Conservation (phyloP, 371 early-diverging fungal genomes). For the Catenaria anguillulae region DNA sequence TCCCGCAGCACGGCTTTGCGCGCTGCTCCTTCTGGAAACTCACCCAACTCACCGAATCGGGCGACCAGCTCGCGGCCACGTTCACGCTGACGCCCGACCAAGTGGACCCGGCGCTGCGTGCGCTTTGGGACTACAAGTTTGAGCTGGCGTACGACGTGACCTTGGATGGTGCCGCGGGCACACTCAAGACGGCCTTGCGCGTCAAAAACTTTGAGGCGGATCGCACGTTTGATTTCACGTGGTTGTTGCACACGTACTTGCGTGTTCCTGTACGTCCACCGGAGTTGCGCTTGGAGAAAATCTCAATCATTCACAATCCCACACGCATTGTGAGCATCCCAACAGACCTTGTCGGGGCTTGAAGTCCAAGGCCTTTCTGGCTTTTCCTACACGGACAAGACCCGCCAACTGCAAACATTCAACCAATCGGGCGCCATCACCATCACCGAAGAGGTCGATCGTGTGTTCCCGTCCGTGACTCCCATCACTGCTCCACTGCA, state of each 20-base stretch:
- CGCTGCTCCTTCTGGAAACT: slow-evolving; percentile 9
- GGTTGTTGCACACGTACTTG: slow-evolving; percentile 84
- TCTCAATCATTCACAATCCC: slow-evolving; percentile 1
- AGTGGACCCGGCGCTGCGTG: slow-evolving; percentile 27
- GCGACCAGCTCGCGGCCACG: background rate
- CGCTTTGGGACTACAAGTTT: slow-evolving; percentile 45
- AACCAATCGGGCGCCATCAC: slow-evolving; percentile 19
- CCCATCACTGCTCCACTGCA: slow-evolving; percentile 31
- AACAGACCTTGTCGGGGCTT: slow-evolving; percentile 46
- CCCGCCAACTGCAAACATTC: background rate
- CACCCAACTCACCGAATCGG: slow-evolving; percentile 8
- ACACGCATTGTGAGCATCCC: too few species aligned
- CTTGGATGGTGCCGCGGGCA: slow-evolving; percentile 37
- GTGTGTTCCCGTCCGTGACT: slow-evolving; percentile 50
- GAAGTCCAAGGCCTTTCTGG: slow-evolving; percentile 44
- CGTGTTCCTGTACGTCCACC: slow-evolving; percentile 38
- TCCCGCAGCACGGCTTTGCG: slow-evolving; percentile 48
- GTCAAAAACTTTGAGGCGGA: slow-evolving; percentile 57
- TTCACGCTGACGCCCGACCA: background rate
- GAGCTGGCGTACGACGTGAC: slow-evolving; percentile 60
- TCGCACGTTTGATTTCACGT: slow-evolving; percentile 57
- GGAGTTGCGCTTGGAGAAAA: background rate
- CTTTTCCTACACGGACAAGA: slow-evolving; percentile 46
- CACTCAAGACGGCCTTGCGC: slow-evolving; percentile 45
- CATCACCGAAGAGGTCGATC: slow-evolving; percentile 52